These are phyloP conservation scores for Pichia paraexigua DNA, from an alignment of 805 yeast genomes.

Conservation along the genomic window DNA sequence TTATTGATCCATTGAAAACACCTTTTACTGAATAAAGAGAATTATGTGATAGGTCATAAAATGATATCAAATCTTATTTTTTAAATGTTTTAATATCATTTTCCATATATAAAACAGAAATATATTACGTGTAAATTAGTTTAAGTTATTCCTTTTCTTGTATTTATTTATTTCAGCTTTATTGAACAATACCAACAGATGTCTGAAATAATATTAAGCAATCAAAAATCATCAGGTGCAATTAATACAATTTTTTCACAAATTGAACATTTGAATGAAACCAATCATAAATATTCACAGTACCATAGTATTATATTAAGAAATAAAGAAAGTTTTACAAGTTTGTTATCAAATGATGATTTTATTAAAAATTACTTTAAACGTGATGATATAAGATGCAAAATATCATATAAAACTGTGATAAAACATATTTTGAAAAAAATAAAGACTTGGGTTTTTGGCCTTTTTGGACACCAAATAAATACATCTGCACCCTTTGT, in stretches of 20 bases:
- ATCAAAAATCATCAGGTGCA: background rate
- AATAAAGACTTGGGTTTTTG: slow-evolving; percentile 4
- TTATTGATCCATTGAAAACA: slow-evolving; percentile 84
- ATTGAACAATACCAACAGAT: background rate
- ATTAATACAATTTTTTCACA: background rate
- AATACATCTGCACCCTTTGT: background rate
- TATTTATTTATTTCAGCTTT: too few relatives aligned
- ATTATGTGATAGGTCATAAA: background rate
- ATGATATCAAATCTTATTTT: background rate
- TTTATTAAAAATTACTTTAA: background rate
- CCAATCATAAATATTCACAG: background rate
- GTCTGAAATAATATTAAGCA: background rate
- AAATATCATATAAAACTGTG: background rate
- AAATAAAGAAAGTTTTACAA: slow-evolving; percentile 6
- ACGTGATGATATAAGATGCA: background rate
- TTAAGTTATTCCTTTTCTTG: background rate
- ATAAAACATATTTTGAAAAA: slow-evolving; percentile 1
- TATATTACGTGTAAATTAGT: background rate
- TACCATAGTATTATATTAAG: background rate
- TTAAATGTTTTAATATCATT: background rate
- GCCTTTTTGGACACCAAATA: background rate
- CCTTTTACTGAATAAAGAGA: slow-evolving; percentile 52
- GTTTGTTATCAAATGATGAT: background rate
- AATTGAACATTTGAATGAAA: background rate
- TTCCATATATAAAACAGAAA: background rate